Evolutionary conservation across 1,284 basidiomycete species (phyloP), one percentile per base, ranked within the genome.

Genomic region (Ustilago curta): DNA sequence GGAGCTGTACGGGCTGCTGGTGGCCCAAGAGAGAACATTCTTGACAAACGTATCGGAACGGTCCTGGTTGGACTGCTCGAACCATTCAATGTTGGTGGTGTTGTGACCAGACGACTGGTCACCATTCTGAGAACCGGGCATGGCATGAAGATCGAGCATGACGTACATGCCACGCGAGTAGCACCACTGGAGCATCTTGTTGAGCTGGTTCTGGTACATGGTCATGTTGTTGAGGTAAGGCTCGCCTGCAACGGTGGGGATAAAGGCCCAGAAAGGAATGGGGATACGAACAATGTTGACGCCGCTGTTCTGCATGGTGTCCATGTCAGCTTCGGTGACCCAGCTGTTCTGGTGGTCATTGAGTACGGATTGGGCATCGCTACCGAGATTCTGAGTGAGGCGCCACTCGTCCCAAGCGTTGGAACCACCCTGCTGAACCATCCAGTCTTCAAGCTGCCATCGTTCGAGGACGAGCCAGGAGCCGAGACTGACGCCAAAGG

Each of bases 371-470:
- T 42, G 43, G 43, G 73, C 63, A 27, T 59, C 57, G 62, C 77
- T 76, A 35, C 81, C 85, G 19, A 85, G 76, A 16, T 44, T 75
- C 59, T 81, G 61, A 49, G 81, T 75, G 60, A 86, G 74, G 8
- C 61, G 58, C 79, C 80, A 87, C 77, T 87, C 86, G 67, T 87
- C 86, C 74, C 80, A 80, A 4, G 82, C 72, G 27, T 85, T 76
- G 23, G 69, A 9, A 25, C 85, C 83, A 25, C 78, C 85, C 32
- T 75, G 61, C 23, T 75, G 32, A 47, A 81, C 81, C 70, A 86
- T 84, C 86, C 85, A 86, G 63, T 86, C 84, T 58, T 86, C 86
- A 45, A 82, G 64, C 79, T 86, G 84, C 86, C 86, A 87, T 52
- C 84, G 78, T 66, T 84, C 82, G 37, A 85, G 67, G 11, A 83